Conservation (phyloP, 139 green algal species). For the Chlorella sp. region DNA sequence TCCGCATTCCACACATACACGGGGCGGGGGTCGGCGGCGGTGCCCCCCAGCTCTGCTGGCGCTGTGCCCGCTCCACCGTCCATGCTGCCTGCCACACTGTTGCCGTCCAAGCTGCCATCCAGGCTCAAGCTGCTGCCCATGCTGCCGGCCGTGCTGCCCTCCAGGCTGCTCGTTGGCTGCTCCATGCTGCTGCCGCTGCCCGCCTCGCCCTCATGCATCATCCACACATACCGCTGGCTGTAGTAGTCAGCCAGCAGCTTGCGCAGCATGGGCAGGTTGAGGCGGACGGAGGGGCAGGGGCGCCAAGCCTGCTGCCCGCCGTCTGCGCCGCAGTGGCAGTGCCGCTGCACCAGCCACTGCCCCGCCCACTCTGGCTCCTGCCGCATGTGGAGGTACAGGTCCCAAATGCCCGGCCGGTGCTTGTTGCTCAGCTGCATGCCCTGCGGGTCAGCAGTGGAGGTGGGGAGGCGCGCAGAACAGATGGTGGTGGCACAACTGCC, state of each 20-base stretch:
- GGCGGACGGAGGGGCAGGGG: neutral
- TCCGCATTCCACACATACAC: neutral
- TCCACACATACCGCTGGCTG: conserved; percentile 26
- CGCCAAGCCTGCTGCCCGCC: neutral
- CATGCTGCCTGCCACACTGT: too few relatives aligned
- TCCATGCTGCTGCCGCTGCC: neutral
- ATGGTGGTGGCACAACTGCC: too few relatives aligned
- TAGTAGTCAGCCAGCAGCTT: conserved; percentile 36
- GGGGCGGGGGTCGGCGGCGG: neutral
- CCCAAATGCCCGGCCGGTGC: conserved; percentile 49
- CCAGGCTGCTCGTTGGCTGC: neutral
- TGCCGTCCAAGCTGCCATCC: neutral
- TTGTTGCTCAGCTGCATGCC: conserved; percentile 44
- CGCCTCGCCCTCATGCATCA: neutral
- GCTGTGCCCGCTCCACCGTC: too few relatives aligned
- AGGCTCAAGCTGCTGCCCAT: neutral
- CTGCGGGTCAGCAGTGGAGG: neutral
- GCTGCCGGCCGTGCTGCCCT: too few relatives aligned
- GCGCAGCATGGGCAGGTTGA: conserved; percentile 39
- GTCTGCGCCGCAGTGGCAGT: neutral
- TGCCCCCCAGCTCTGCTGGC: too few relatives aligned
- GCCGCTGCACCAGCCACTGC: conserved; percentile 41
- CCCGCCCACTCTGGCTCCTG: conserved; percentile 31
- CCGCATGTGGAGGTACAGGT: conserved; percentile 52
- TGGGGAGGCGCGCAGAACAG: too few relatives aligned